phyloP scores from a whole-genome alignment of 352 stramenopile species.

The Aphanomyces invadans region DNA sequence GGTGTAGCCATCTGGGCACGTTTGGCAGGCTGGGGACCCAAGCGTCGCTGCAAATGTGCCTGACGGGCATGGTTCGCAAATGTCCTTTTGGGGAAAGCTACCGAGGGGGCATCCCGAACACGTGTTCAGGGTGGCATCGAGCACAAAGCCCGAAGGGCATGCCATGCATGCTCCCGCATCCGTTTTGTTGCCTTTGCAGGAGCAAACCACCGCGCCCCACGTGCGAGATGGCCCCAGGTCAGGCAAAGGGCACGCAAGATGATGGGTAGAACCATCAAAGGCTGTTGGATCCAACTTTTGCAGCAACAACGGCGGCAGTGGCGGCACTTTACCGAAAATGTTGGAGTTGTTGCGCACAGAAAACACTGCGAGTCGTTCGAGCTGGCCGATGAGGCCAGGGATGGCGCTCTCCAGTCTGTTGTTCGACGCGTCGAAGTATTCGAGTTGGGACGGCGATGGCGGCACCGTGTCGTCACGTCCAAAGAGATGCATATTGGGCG shows the following conservation, averaged over 20 bases:
- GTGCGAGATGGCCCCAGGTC: background rate
- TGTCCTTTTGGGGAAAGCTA: background rate
- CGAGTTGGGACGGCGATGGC: background rate
- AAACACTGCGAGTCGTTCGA: constrained; percentile 7
- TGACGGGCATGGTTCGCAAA: background rate
- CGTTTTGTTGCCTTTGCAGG: background rate
- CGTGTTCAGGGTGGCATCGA: background rate
- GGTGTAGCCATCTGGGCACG: background rate
- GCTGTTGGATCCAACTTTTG: background rate
- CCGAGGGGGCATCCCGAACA: background rate
- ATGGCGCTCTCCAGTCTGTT: background rate
- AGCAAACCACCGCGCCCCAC: background rate
- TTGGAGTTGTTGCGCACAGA: constrained; percentile 13
- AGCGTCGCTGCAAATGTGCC: background rate
- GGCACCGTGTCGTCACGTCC: background rate
- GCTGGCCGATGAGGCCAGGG: background rate
- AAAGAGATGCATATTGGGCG: background rate
- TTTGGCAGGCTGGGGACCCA: background rate
- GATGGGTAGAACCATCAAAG: background rate
- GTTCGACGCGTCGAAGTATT: constrained; percentile 3
- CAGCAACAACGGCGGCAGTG: background rate
- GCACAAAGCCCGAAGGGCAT: background rate
- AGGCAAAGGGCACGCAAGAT: background rate
- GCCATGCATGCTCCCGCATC: background rate
- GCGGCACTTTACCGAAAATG: constrained; percentile 1